These are phyloP conservation scores for Brassica nigra DNA, from an alignment of 345 rosid species.

Conservation along the genomic window DNA sequence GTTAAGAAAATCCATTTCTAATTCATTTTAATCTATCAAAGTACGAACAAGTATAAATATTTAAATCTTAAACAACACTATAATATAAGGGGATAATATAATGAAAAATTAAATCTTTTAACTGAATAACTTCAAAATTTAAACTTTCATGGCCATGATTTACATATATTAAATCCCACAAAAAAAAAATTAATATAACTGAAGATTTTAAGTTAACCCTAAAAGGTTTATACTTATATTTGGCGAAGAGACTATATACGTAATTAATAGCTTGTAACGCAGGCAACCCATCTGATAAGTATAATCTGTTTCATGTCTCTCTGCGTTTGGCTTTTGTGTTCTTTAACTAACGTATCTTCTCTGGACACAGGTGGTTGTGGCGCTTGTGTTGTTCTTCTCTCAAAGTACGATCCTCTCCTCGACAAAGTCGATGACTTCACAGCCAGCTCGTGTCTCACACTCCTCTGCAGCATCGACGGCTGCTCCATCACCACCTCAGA, in stretches of 20 bases:
- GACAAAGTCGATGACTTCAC: conserved; percentile 72
- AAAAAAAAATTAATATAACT: neutral
- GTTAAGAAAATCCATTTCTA: neutral
- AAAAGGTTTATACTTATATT: neutral
- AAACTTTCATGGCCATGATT: neutral
- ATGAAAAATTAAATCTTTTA: neutral
- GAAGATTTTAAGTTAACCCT: neutral
- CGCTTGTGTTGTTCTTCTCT: conserved; percentile 81
- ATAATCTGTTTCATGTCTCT: neutral
- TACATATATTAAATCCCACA: neutral
- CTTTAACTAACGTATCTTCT: conserved; percentile 12
- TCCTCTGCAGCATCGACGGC: conserved; percentile 77
- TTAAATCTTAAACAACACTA: neutral
- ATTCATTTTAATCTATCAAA: neutral
- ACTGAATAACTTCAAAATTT: neutral
- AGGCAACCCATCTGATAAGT: neutral
- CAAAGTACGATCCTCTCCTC: conserved; percentile 61
- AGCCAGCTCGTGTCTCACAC: conserved; percentile 81
- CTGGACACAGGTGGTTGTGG: conserved; percentile 83
- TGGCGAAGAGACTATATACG: neutral
- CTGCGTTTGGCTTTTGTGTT: neutral
- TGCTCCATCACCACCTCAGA: conserved; percentile 81
- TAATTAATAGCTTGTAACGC: neutral
- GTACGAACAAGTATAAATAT: neutral
- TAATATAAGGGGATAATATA: neutral